Evolutionary conservation across 169 alveolate species (phyloP), one percentile per base, ranked within the genome.

Genomic region (Plasmodium cynomolgi): DNA sequence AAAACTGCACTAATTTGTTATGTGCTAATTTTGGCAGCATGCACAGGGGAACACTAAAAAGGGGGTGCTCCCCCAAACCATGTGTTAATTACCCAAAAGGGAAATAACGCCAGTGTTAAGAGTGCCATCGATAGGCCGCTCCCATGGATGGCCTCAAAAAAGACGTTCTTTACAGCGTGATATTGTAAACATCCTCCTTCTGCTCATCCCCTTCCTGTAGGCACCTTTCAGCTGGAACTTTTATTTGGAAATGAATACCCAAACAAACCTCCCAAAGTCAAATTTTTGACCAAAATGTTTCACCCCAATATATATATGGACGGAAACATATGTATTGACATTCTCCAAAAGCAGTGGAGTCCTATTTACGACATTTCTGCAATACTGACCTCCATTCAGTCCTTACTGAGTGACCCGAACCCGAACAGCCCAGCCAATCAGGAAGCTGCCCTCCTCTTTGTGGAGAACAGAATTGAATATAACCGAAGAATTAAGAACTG

Each of bases 391-490:
- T 98, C 99, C 0, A 98, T 99, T 47, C 99, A 99, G 97, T 98
- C 99, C 73, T 96, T 99, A 80, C 95, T 99, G 54, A 98, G 98
- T 81, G 99, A 99, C 84, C 99, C 99, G 2, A 99, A 99, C 92
- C 99, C 99, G 54, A 96, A 98, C 88, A 97, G 99, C 75, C 99
- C 99, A 54, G 99, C 99, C 15, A 98, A 99, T 95, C 98, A 96
- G 75, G 99, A 98, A 95, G 99, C 99, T 6, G 99, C 99, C 9
- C 98, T 97, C 83, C 95, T 98, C 94, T 99, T 96, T 91, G 96
- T 92, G 84, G 99, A 98, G 84, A 97, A 99, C 92, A 95, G 98
- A 56, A 96, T 98, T 37, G 99, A 98, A 93, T 98, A 98, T 93
- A 97, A 97, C 85, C 96, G 98, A 88, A 97, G 97, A 96, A 99